A percentile compares a stretch with the other conserved stretches of the same genome.
phyloP scores from a whole-genome alignment of 2,329 filamentous ascomycete species.

The Pseudofabraea citricarpa region DNA sequence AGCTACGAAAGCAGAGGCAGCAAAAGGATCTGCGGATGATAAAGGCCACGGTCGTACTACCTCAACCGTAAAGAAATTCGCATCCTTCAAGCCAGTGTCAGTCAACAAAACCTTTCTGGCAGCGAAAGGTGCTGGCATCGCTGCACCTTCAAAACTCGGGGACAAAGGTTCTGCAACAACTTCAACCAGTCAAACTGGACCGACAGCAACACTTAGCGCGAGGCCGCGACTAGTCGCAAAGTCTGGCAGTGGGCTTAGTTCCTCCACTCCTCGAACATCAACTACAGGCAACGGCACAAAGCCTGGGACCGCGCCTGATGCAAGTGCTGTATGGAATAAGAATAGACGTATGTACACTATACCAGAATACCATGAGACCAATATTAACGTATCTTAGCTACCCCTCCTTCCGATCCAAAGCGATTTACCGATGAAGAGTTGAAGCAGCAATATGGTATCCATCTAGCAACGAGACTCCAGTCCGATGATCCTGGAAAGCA shows the following conservation, averaged over 20 bases:
- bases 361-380: conserved; percentile 1
- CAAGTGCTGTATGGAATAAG: conserved; percentile 81
- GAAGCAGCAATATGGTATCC: conserved; percentile 78
- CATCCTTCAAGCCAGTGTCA: conserved; percentile 79
- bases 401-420: conserved; percentile 65
- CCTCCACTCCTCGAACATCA: conserved; percentile 41
- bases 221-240: conserved; percentile 75
- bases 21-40: conserved; percentile 50
- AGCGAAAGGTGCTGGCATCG: conserved; percentile 54
- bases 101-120: conserved; percentile 80
- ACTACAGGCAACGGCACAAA: conserved; percentile 51
- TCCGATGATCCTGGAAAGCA: conserved; percentile 70
- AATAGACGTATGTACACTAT: conserved; percentile 63
- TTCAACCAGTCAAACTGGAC: conserved; percentile 37
- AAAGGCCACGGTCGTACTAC: conserved; percentile 54
- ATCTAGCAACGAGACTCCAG: conserved; percentile 74
- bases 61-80: conserved; percentile 65
- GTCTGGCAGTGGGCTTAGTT: conserved; percentile 56
- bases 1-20: conserved; percentile 52
- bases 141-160: conserved; percentile 41
- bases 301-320: conserved; percentile 58
- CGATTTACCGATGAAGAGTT: conserved; percentile 85
- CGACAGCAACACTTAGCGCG: conserved; percentile 44
- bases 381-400: conserved; percentile 38
- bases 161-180: conserved; percentile 45